Conservation (phyloP, 441 rosid genomes). For the Populus trichocarpa region DNA sequence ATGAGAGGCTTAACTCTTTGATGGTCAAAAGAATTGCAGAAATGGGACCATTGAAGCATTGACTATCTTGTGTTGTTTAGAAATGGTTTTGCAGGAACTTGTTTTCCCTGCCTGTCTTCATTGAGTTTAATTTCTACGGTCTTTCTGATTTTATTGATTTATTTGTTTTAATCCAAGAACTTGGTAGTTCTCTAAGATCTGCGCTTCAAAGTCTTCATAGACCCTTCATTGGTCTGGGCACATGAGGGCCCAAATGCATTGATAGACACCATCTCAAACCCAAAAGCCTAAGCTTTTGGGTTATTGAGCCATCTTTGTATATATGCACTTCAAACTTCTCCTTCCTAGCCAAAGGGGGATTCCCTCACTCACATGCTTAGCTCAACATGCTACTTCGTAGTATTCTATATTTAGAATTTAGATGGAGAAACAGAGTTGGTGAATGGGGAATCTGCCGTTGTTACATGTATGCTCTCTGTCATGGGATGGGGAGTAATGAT, state of each 20-base stretch:
- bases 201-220: not conserved
- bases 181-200: not conserved
- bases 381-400: not conserved
- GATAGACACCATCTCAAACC: too few species aligned
- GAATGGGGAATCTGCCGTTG: not conserved
- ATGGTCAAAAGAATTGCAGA: not conserved
- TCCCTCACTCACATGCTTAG: not conserved
- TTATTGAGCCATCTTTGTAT: not conserved
- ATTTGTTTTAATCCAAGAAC: not conserved
- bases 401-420: too few species aligned
- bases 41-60: not conserved
- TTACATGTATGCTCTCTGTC: too few species aligned
- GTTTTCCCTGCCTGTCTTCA: not conserved
- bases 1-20: not conserved
- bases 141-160: not conserved
- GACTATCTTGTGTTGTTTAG: not conserved
- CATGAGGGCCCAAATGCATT: too few species aligned
- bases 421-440: not conserved
- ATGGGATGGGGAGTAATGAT: too few species aligned
- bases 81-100: not conserved
- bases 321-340: not conserved
- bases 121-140: not conserved
- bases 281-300: too few species aligned
- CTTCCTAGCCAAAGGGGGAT: not conserved
- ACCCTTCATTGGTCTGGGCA: too few species aligned